phyloP scores from a whole-genome alignment of 441 rosid species.

The Gossypium aridum region DNA sequence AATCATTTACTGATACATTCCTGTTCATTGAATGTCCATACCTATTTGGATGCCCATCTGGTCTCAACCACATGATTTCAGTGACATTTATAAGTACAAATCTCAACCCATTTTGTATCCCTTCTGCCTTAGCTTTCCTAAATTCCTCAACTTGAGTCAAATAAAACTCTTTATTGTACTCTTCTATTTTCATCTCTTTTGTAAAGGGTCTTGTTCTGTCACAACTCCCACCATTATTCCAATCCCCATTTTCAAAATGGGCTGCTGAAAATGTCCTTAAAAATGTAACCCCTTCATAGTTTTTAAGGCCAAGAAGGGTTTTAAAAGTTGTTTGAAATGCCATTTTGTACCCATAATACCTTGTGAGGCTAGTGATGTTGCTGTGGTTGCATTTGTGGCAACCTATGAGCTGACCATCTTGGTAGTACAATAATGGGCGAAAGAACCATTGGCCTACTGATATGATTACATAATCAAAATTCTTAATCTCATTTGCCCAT shows the following conservation, averaged over 20 bases:
- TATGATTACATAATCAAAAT: constrained; percentile 52
- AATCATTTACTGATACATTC: constrained; percentile 46
- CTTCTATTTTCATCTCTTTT: constrained; percentile 37
- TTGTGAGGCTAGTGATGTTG: constrained; percentile 37
- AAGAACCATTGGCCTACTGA: constrained; percentile 84
- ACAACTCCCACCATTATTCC: constrained; percentile 67
- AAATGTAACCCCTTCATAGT: constrained; percentile 41
- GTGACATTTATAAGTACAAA: constrained; percentile 49
- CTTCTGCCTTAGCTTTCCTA: constrained; percentile 39
- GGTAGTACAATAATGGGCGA: constrained; percentile 47
- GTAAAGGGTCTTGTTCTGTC: constrained; percentile 48
- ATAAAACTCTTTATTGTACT: constrained; percentile 39
- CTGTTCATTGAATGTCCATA: constrained; percentile 35
- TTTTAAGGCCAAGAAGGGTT: constrained; percentile 29
- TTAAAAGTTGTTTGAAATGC: constrained; percentile 55
- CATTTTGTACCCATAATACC: constrained; percentile 49
- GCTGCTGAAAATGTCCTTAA: constrained; percentile 65
- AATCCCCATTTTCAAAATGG: constrained; percentile 60
- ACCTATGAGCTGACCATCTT: constrained; percentile 37
- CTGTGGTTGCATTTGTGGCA: constrained; percentile 43
- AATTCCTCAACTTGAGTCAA: constrained; percentile 55
- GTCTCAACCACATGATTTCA: constrained; percentile 60
- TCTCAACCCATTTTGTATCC: constrained; percentile 30
- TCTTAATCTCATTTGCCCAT: constrained; percentile 49
- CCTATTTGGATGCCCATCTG: constrained; percentile 72